Percentiles rank a stretch among this genome's conserved stretches.
phyloP scores from a whole-genome alignment of 2,329 filamentous ascomycete species.

The Cladophialophora carrionii region DNA sequence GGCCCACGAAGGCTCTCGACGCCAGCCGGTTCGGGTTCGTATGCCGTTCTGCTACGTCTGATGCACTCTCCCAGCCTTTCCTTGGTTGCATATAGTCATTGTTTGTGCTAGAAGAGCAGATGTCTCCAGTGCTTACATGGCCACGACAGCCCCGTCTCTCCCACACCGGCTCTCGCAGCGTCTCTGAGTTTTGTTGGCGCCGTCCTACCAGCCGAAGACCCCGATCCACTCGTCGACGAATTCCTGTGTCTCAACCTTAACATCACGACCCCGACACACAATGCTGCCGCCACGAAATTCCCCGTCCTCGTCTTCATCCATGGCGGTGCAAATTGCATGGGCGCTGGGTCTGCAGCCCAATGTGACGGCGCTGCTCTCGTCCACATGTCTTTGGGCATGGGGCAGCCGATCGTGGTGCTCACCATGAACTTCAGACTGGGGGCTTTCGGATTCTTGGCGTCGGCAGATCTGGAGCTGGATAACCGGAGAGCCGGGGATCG shows the following conservation, averaged over 20 bases:
- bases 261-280: not conserved
- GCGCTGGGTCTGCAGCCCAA: not conserved
- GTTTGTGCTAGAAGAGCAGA: not conserved
- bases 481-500: not conserved
- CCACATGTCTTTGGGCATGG: not conserved
- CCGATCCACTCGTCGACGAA: not conserved
- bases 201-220: not conserved
- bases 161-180: not conserved
- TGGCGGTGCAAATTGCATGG: not conserved
- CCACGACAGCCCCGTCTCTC: not conserved
- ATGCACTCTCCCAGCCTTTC: not conserved
- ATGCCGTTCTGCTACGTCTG: not conserved
- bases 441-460: not conserved
- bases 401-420: not conserved
- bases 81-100: not conserved
- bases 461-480: not conserved
- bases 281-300: not conserved
- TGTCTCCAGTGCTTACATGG: not conserved
- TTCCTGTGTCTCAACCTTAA: not conserved
- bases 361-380: not conserved
- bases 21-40: not conserved
- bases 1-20: constrained; percentile 43
- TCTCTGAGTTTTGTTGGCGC: not conserved
- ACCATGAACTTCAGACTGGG: not conserved
- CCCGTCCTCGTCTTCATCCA: not conserved